Percentiles rank a stretch among this genome's conserved stretches.
These are phyloP conservation scores for Ascochyta fabae DNA, from an alignment of 2,329 filamentous ascomycete species.

Conservation along the genomic window DNA sequence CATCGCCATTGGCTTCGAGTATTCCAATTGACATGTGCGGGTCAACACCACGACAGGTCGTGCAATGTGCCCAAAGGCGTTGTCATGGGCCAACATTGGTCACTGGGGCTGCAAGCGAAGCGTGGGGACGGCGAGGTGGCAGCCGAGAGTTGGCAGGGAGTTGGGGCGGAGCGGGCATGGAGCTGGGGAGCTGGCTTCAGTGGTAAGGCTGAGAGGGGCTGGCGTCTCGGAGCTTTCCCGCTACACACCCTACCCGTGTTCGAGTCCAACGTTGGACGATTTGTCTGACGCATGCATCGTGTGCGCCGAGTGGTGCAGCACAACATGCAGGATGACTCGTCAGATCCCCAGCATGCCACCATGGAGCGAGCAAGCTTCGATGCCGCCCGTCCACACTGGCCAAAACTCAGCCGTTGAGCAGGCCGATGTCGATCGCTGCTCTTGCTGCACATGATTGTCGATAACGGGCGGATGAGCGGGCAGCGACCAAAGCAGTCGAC, in stretches of 20 bases:
- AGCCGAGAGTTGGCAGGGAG: conserved; percentile 7
- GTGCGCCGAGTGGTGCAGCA: conserved; percentile 24
- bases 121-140: conserved; percentile 19
- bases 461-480: conserved; percentile 33
- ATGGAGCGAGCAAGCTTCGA: conserved; percentile 4
- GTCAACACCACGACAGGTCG: neutral
- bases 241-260: conserved; percentile 21
- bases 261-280: conserved; percentile 19
- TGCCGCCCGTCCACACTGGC: conserved; percentile 6
- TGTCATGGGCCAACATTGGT: conserved; percentile 1
- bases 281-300: conserved; percentile 24
- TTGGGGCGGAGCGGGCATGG: neutral
- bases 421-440: conserved; percentile 24
- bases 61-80: neutral
- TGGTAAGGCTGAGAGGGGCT: conserved; percentile 32
- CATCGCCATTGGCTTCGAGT: conserved; percentile 2
- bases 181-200: conserved; percentile 1
- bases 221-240: conserved; percentile 17
- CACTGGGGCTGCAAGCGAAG: conserved; percentile 16
- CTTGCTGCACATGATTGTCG: conserved; percentile 18
- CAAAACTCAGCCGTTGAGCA: conserved; percentile 24
- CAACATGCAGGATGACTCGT: conserved; percentile 24
- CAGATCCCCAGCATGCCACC: conserved; percentile 10
- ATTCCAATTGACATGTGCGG: conserved; percentile 1
- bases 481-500: conserved; percentile 3